Base-by-base conservation (phyloP, 495 filamentous ascomycete species). In the Pseudotulostoma volvatum region DNA sequence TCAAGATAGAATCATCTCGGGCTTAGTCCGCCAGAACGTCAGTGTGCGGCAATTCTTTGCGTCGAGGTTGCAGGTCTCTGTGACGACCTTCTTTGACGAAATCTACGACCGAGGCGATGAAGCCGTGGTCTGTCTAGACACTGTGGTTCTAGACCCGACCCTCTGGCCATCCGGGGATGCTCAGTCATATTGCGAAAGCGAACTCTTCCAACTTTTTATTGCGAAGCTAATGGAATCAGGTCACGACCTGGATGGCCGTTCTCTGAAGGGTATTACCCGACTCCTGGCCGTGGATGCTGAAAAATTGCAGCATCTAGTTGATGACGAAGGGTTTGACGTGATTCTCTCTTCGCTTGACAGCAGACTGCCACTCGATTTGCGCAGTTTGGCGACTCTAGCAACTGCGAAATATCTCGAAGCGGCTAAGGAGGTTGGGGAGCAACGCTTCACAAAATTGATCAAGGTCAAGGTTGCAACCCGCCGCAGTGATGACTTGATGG, bases 341-440 rank as follows among this genome's bases (percentile, higher is more conserved):
- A 73, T 95, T 36, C 58, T 93, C 7, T 66, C 72, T 20, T 81
- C 74, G 36, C 64, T 92, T 28, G 85, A 95, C 49, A 73, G 81
- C 60, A 73, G 85, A 13, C 66, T 84, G 39, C 61, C 79, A 3
- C 60, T 69, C 1, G 63, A 70, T 21, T 64, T 87, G 34, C 68
- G 82, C 15, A 77, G 70, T 44, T 81, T 86, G 50, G 84, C 82
- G 3, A 77, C 77, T 3, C 47, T 93, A 34, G 77, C 79, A 23
- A 77, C 73, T 0, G 77, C 83, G 1, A 84, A 84, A 39, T 85
- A 88, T 46, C 67, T 93, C 17, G 79, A 84, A 44, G 74, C 71
- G 3, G 70, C 82, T n/a, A 70, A 70, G 18, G 71, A 84, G 0
- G 59, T 66, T 5, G 86, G 82, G 14, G 65, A 72, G 41, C 63